Evolutionary conservation across 176 grass and related monocot species (phyloP).

Genomic region (Dactylis glomerata): DNA sequence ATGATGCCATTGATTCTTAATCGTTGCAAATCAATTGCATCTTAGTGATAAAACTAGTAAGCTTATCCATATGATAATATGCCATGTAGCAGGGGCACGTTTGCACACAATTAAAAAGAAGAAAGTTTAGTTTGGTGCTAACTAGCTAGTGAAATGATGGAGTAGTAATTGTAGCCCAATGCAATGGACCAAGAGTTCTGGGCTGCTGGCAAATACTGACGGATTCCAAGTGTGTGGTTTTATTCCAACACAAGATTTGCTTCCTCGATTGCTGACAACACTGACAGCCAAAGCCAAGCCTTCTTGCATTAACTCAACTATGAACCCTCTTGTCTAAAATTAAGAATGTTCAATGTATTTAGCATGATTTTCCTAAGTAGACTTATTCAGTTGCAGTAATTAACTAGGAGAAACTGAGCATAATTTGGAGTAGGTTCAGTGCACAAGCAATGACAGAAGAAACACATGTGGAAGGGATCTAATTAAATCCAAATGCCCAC

Average conservation of each 20-base stretch:
- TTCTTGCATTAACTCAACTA: conserved; percentile 23
- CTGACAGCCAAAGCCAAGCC: conserved; percentile 28
- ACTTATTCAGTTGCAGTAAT: conserved; percentile 20
- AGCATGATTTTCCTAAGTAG: conserved; percentile 31
- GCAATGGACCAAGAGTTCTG: conserved; percentile 28
- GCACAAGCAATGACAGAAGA: conserved; percentile 29
- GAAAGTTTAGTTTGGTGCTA: conserved; percentile 11
- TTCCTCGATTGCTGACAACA: conserved; percentile 46
- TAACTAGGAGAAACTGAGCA: not conserved
- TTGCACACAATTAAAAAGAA: conserved; percentile 20
- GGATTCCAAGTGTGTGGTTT: conserved; percentile 41
- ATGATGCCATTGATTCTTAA: conserved; percentile 29
- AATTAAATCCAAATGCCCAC: not conserved
- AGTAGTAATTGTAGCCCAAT: conserved; percentile 30
- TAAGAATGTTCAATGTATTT: conserved; percentile 24
- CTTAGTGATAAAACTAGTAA: conserved; percentile 20
- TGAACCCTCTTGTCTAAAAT: conserved; percentile 30
- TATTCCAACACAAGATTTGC: conserved; percentile 67
- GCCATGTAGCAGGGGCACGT: not conserved
- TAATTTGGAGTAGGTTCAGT: conserved; percentile 28
- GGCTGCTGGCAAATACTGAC: conserved; percentile 30
- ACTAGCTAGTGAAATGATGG: conserved; percentile 18
- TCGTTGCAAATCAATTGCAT: not conserved
- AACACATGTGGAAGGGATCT: conserved; percentile 16
- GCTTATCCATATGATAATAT: conserved; percentile 31